A percentile compares a stretch with the other conserved stretches of the same genome.
Conservation (phyloP, 2,329 filamentous ascomycete species). For the Talaromyces sp. region DNA sequence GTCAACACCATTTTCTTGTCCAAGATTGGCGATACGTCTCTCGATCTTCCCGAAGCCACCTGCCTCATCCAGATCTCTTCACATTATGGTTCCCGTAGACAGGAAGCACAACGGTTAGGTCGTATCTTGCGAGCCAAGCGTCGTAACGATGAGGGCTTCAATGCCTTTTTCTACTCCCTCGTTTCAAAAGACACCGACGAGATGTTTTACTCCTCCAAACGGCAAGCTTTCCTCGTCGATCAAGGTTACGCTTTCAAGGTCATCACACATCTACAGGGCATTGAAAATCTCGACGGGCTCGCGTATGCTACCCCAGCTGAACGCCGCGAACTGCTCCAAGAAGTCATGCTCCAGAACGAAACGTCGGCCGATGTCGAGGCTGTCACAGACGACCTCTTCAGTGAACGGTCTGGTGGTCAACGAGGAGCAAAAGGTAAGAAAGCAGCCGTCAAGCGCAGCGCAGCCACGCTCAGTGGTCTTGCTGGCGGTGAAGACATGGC, state of each 20-base stretch:
- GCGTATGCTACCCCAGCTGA: constrained; percentile 75
- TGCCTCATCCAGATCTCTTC: constrained; percentile 97
- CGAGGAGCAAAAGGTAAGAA: constrained; percentile 37
- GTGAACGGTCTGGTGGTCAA: constrained; percentile 46
- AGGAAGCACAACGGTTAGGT: constrained; percentile 90
- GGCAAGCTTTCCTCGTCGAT: constrained; percentile 94
- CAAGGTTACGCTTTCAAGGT: constrained; percentile 99
- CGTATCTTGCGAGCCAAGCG: constrained; percentile 92
- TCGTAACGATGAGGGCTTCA: constrained; percentile 95
- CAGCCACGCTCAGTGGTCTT: constrained; percentile 77
- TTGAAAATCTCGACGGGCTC: constrained; percentile 75
- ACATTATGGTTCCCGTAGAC: constrained; percentile 92
- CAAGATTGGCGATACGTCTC: constrained; percentile 97
- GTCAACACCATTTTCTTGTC: constrained; percentile 93
- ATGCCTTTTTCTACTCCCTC: constrained; percentile 97
- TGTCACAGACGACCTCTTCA: constrained; percentile 63
- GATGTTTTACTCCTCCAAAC: constrained; percentile 96
- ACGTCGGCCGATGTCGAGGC: constrained; percentile 66
- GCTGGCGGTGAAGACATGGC: constrained; percentile 95
- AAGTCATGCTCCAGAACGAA: constrained; percentile 85
- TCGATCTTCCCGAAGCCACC: constrained; percentile 92
- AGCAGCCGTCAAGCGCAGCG: constrained; percentile 65
- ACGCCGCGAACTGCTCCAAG: constrained; percentile 77
- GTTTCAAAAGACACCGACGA: constrained; percentile 97
- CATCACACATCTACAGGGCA: constrained; percentile 89